Percentiles rank a stretch among this genome's conserved stretches.
These are phyloP conservation scores for Calendula officinalis DNA, from an alignment of 129 eudicot genomes.

Conservation along the genomic window DNA sequence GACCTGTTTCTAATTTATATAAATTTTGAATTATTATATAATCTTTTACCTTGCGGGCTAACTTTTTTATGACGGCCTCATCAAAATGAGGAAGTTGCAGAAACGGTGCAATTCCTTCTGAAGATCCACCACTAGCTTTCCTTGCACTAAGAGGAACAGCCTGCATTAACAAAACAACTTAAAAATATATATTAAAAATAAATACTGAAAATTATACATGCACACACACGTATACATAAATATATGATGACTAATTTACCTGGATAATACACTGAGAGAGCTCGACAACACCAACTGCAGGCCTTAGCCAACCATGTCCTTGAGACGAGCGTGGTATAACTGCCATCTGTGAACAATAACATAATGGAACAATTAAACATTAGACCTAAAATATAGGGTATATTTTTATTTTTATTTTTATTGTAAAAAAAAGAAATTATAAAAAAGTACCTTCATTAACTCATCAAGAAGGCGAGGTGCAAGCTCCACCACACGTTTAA, in stretches of 20 bases:
- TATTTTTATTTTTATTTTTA: background rate
- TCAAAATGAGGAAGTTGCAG: constrained; percentile 91
- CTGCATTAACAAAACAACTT: constrained; percentile 42
- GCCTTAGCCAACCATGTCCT: constrained; percentile 99
- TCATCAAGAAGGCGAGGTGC: constrained; percentile 96
- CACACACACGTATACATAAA: background rate
- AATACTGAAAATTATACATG: constrained; percentile 8
- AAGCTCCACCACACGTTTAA: constrained; percentile 68
- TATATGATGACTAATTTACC: constrained; percentile 37
- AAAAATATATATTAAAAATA: background rate
- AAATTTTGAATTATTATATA: background rate
- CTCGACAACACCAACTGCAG: constrained; percentile 89
- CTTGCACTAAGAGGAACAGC: constrained; percentile 92
- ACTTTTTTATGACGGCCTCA: constrained; percentile 66
- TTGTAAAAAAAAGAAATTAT: background rate
- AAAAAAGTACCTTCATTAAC: constrained; percentile 64
- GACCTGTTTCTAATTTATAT: background rate
- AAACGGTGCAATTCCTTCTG: constrained; percentile 85
- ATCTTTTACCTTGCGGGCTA: constrained; percentile 70
- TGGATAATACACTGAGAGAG: constrained; percentile 90
- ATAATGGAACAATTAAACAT: background rate
- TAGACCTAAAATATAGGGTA: constrained; percentile 4
- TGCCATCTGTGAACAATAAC: constrained; percentile 61
- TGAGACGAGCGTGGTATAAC: constrained; percentile 77
- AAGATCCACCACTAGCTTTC: constrained; percentile 67